Evolutionary conservation across 1,284 basidiomycete genomes (phyloP).

Genomic region (Vanrija humicola): DNA sequence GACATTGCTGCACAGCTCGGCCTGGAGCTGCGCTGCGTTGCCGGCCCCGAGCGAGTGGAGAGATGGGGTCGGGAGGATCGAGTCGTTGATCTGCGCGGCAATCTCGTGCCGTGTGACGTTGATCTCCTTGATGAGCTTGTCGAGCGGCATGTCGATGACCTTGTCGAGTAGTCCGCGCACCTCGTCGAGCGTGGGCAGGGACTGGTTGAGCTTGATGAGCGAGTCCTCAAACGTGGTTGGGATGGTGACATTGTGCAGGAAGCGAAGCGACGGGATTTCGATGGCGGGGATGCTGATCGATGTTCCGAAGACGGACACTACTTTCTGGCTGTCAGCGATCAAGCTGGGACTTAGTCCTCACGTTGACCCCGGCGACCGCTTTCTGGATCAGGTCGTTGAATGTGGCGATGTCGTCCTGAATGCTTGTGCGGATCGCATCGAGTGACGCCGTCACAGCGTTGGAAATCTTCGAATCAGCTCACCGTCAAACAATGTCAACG

Average conservation of each 20-base stretch:
- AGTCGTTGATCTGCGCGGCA: slow-evolving; percentile 61
- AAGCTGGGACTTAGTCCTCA: slow-evolving; percentile 4
- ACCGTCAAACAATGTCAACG: not conserved
- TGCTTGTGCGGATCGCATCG: slow-evolving; percentile 58
- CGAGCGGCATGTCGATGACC: slow-evolving; percentile 78
- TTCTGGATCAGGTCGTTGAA: slow-evolving; percentile 67
- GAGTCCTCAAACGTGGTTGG: slow-evolving; percentile 73
- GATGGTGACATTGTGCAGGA: slow-evolving; percentile 72
- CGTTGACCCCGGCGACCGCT: slow-evolving; percentile 65
- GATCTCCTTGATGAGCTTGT: slow-evolving; percentile 76
- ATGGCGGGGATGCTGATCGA: slow-evolving; percentile 64
- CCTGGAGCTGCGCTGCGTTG: slow-evolving; percentile 20
- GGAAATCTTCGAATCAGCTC: slow-evolving; percentile 58
- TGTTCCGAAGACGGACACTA: slow-evolving; percentile 60
- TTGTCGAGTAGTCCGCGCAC: slow-evolving; percentile 67
- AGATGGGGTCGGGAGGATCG: slow-evolving; percentile 65
- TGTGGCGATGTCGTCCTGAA: slow-evolving; percentile 65
- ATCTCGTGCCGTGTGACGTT: slow-evolving; percentile 71
- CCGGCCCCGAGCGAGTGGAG: slow-evolving; percentile 26
- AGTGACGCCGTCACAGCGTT: slow-evolving; percentile 62
- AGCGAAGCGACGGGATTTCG: slow-evolving; percentile 64
- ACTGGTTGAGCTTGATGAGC: slow-evolving; percentile 69
- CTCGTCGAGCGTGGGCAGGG: slow-evolving; percentile 73
- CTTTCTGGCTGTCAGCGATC: slow-evolving; percentile 40
- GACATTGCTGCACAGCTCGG: slow-evolving; percentile 62